Base-by-base conservation (phyloP, 1,284 basidiomycete genomes). In the Cryptococcus hybrid region DNA sequence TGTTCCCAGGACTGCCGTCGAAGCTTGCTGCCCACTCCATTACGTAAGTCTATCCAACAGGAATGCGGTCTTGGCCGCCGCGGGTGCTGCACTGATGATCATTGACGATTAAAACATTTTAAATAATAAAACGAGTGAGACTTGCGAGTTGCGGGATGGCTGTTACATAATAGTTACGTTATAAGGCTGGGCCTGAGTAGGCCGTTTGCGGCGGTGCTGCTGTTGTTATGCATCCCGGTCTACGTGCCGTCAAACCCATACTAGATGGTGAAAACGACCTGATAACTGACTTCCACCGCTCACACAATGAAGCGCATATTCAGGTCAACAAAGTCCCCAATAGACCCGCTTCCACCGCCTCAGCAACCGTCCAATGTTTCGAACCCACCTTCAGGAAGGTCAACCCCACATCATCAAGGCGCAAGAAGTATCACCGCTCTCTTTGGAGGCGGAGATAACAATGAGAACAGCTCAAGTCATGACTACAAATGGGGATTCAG, bases 231-330 rank as follows among this genome's bases (percentile, higher is more conserved):
- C 42, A 43, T 12, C 42, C 13, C 42, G 42, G 42, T 15, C n/a
- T n/a, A n/a, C 13, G 18, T 44, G 42, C 42, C 18, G 6, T 12
- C 7, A 18, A 44, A 12, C 6, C 6, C 12, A 6, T 6, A 6
- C 6, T 44, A 13, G 42, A 44, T 44, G 42, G 42, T 18, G 7
- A 9, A 12, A 6, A 9, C 42, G 7, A 6, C 18, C 42, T 12
- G 13, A 12, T 5, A n/a, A 18, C 42, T 7, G 7, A 7, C 42
- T 1, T n/a, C 42, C 13, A 44, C 6, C 8, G 18, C 39, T 40
- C 39, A 40, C n/a, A 36, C 55, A 24, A 61, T 61, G 60, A 61
- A 61, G 51, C 57, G 60, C 40, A 53, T 61, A 9, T 61, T 61
- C 40, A 54, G 59, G 37, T 57, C 47, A 35, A 57, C 51, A 46